Evolutionary conservation across 2,329 filamentous ascomycete species (phyloP).

Genomic region (Talaromyces sp.): DNA sequence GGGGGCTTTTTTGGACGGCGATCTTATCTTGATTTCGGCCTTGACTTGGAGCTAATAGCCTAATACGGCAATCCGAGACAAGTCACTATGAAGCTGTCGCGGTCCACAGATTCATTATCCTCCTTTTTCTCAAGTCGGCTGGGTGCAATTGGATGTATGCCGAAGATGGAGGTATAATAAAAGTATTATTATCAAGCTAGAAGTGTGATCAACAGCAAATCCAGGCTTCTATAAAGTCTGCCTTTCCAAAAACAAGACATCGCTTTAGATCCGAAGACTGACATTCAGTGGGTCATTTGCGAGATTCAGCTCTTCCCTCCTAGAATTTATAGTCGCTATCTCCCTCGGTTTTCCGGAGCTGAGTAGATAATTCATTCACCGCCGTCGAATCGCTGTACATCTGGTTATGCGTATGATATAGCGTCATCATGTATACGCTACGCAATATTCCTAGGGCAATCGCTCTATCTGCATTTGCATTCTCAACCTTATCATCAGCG

Average conservation of each 20-base stretch:
- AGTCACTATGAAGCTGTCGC: not conserved
- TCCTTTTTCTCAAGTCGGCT: not conserved
- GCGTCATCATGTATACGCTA: not conserved
- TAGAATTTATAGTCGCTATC: not conserved
- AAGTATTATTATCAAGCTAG: not conserved
- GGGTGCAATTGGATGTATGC: not conserved
- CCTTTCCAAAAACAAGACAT: not conserved
- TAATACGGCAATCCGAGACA: not conserved
- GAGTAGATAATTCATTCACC: too few species aligned
- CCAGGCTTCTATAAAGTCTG: not conserved
- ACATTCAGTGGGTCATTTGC: not conserved
- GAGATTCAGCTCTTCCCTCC: not conserved
- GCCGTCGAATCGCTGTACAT: not conserved
- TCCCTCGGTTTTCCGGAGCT: not conserved
- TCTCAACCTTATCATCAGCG: conserved; percentile 25
- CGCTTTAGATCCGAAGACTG: too few species aligned
- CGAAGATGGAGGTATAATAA: not conserved
- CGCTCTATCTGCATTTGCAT: conserved; percentile 8
- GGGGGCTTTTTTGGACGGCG: not conserved
- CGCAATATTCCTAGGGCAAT: not conserved
- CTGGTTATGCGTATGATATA: not conserved
- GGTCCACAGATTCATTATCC: not conserved
- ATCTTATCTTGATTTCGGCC: not conserved
- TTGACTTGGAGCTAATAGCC: not conserved
- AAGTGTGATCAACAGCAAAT: not conserved